Evolutionary conservation across 805 yeast species (phyloP).

Genomic region (Wickerhamomyces sydowiorum): DNA sequence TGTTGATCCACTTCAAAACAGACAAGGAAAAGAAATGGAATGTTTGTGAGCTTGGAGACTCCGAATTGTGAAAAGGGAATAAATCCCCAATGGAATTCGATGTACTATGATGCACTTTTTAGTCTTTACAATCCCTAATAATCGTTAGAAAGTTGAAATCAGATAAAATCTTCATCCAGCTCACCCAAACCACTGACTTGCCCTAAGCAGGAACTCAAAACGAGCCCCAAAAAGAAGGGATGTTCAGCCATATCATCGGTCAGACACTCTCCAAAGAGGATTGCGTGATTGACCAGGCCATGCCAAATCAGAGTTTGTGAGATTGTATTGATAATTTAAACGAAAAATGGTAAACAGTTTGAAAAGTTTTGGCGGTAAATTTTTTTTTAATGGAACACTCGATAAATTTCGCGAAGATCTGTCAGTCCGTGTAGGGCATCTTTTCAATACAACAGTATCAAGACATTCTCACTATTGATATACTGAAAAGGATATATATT

Average conservation of each 20-base stretch:
- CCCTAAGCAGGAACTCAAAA: constrained; percentile 16
- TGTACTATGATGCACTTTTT: constrained; percentile 25
- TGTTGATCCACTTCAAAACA: no score
- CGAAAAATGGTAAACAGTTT: background rate
- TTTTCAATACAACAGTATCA: no score
- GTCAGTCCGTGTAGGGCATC: no score
- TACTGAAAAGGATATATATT: no score
- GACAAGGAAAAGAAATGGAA: background rate
- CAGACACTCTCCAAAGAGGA: no score
- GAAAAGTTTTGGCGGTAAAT: background rate
- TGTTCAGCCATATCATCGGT: constrained; percentile 5
- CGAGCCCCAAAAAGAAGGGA: constrained; percentile 15
- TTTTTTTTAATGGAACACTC: background rate
- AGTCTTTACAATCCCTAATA: constrained; percentile 1
- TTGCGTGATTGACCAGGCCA: no score
- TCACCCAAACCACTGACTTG: constrained; percentile 2
- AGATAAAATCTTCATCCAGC: background rate
- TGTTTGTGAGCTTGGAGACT: constrained; percentile 26
- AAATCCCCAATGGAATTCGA: constrained; percentile 10
- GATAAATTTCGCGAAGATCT: no score
- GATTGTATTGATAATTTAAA: background rate
- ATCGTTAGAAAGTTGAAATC: background rate
- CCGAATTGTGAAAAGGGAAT: constrained; percentile 15
- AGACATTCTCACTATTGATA: no score
- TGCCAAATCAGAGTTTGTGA: background rate